A percentile compares a stretch with the other conserved stretches of the same genome.
Evolutionary conservation across 768 basidiomycete genomes (phyloP).

Genomic region (Cyathus striatus): DNA sequence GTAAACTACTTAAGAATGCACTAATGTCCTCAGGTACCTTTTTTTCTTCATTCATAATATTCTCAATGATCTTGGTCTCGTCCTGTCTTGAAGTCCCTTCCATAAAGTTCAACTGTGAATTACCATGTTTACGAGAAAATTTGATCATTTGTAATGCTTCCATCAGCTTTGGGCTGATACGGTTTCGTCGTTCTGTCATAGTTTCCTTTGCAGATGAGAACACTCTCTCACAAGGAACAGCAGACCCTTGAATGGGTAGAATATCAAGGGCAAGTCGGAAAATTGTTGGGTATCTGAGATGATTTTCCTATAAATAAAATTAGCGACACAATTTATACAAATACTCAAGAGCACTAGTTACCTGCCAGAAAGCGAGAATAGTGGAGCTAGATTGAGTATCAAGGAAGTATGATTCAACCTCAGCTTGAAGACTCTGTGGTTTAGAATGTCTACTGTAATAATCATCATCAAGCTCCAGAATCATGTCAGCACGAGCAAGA

Average conservation of each 20-base stretch:
- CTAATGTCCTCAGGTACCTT: too few relatives aligned
- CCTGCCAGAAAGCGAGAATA: constrained; percentile 15
- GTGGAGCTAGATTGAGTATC: constrained; percentile 5
- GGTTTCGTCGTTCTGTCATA: constrained; percentile 16
- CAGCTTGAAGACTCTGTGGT: too few relatives aligned
- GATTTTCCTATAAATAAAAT: constrained; percentile 12
- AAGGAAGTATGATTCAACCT: constrained; percentile 12
- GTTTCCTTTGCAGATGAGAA: constrained; percentile 26
- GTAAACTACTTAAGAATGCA: too few relatives aligned
- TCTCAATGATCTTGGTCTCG: too few relatives aligned
- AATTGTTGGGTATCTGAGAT: constrained; percentile 16
- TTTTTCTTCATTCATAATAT: too few relatives aligned
- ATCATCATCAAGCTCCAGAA: too few relatives aligned
- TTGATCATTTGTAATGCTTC: constrained; percentile 25
- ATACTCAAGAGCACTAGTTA: constrained; percentile 6
- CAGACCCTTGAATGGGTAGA: constrained; percentile 24
- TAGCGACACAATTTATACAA: not conserved
- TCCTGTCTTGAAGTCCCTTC: too few relatives aligned
- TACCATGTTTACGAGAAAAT: constrained; percentile 16
- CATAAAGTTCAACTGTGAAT: constrained; percentile 19
- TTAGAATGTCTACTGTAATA: too few relatives aligned
- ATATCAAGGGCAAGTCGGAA: constrained; percentile 23
- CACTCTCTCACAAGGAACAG: constrained; percentile 24
- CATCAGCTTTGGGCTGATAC: constrained; percentile 16
- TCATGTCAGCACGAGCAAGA: too few relatives aligned